Evolutionary conservation across 495 filamentous ascomycete species (phyloP).

Genomic region (Tetracladium setigerum): DNA sequence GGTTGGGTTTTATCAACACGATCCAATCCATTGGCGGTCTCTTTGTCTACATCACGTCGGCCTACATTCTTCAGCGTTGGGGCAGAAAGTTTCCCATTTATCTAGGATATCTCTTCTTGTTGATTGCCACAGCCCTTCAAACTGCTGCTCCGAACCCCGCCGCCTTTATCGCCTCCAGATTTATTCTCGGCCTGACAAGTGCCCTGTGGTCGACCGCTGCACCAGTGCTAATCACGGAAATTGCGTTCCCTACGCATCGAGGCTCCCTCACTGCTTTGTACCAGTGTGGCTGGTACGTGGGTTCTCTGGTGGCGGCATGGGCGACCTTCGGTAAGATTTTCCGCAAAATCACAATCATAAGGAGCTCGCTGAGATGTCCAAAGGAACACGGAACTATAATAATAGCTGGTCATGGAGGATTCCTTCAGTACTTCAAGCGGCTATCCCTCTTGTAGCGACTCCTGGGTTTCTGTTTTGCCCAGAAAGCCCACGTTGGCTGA

Average conservation of each 20-base stretch:
- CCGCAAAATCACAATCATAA: too few relatives aligned
- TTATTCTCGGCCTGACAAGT: constrained; percentile 42
- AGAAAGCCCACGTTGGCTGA: constrained; percentile 67
- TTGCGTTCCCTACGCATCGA: constrained; percentile 26
- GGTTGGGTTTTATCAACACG: constrained; percentile 44
- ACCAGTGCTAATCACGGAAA: constrained; percentile 24
- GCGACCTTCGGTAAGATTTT: constrained; percentile 11
- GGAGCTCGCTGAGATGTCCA: constrained; percentile 20
- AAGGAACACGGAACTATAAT: not conserved
- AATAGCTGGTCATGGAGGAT: too few relatives aligned
- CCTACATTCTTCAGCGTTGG: constrained; percentile 28
- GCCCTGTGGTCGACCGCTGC: constrained; percentile 12
- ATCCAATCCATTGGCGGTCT: constrained; percentile 48
- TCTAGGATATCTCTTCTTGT: constrained; percentile 39
- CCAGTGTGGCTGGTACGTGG: constrained; percentile 1
- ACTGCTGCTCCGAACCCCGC: constrained; percentile 30
- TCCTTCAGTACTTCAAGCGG: too few relatives aligned
- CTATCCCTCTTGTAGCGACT: too few relatives aligned
- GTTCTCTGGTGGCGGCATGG: constrained; percentile 11
- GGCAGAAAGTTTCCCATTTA: constrained; percentile 43
- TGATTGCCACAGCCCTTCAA: constrained; percentile 42
- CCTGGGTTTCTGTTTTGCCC: too few relatives aligned
- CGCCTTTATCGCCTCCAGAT: constrained; percentile 51
- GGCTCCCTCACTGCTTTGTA: not conserved
- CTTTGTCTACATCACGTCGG: constrained; percentile 38